Base-by-base conservation (phyloP, 768 basidiomycete species). In the Asterophora parasitica region DNA sequence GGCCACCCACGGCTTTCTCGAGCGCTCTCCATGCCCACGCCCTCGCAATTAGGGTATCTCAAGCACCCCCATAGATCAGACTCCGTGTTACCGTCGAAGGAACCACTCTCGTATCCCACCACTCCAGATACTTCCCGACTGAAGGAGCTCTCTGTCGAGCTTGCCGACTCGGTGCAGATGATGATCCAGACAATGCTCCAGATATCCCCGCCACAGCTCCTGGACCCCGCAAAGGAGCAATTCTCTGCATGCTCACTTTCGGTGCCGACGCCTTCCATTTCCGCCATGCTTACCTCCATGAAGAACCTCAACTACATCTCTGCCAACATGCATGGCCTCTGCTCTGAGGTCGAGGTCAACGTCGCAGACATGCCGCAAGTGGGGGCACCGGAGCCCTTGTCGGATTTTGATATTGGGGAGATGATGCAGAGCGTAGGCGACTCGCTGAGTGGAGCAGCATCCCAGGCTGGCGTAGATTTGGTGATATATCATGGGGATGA, bases 171-270 rank as follows among this genome's bases (percentile, higher is more conserved):
- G 9, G 80, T 92, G 10, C 92, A 96, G 69, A 81, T 87, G 71
- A 81, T 90, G 49, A 85, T 95, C 32, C 92, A 96, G 63, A 94
- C 90, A 1, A 78, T 97, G 56, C 77, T 96, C 2, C 92, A 94
- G 58, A 75, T 96, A 53, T 89, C 89, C 0, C 92, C 93, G 3
- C 81, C 87, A 0, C 94, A 97, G 65, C 70, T 96, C 15, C 76
- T 96, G 38, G 92, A 96, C 61, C 82, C 88, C n/a, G 84, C 87
- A 2, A 94, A 89, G 64, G 93, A 97, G 60, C 92, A 93, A 61
- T 88, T 92, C 60, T 87, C 92, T 1, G 86, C 90, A 19, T 95
- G 90, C 63, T 79, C 92, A 1, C 66, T 97, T 19, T 83, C 89
- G 31, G 79, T 96, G 36, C 94, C 93, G 8, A 88, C 88, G 0